Evolutionary conservation across 192 early-diverging fungal genomes (phyloP).

Genomic region (Chytriomyces confervae): DNA sequence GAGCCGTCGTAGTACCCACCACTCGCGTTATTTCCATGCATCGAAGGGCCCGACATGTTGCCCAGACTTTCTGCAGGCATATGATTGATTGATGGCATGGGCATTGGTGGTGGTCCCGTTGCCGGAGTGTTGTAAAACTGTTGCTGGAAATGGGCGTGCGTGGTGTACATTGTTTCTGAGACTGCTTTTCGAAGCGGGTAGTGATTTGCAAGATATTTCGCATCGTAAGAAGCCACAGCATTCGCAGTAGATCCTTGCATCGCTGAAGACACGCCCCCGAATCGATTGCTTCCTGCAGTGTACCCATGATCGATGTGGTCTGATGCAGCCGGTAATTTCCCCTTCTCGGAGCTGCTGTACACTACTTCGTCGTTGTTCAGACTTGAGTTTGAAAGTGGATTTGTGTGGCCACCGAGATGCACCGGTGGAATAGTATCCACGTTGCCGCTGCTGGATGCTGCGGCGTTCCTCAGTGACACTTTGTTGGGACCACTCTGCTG

Average conservation of each 20-base stretch:
- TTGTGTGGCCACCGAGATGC: too few relatives aligned
- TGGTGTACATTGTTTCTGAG: constrained; percentile 17
- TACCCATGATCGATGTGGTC: background rate
- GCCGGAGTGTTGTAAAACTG: too few relatives aligned
- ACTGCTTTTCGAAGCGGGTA: constrained; percentile 45
- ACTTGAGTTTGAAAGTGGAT: background rate
- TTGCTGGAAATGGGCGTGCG: background rate
- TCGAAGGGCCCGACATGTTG: background rate
- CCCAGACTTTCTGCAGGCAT: background rate
- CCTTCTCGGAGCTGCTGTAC: background rate
- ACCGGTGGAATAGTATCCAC: too few relatives aligned
- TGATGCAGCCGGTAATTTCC: background rate
- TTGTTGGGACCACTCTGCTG: constrained; percentile 41
- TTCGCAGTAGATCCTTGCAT: background rate
- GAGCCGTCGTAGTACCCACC: background rate
- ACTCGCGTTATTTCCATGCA: background rate
- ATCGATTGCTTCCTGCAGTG: too few relatives aligned
- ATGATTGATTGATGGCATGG: background rate
- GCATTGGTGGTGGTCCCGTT: too few relatives aligned
- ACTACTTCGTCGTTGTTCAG: constrained; percentile 19
- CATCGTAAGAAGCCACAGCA: background rate
- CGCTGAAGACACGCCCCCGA: too few relatives aligned
- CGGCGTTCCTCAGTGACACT: constrained; percentile 22
- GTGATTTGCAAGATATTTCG: background rate
- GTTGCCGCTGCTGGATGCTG: background rate